Conservation (phyloP, 495 filamentous ascomycete genomes). For the Paragyromitra xinjiangensis region DNA sequence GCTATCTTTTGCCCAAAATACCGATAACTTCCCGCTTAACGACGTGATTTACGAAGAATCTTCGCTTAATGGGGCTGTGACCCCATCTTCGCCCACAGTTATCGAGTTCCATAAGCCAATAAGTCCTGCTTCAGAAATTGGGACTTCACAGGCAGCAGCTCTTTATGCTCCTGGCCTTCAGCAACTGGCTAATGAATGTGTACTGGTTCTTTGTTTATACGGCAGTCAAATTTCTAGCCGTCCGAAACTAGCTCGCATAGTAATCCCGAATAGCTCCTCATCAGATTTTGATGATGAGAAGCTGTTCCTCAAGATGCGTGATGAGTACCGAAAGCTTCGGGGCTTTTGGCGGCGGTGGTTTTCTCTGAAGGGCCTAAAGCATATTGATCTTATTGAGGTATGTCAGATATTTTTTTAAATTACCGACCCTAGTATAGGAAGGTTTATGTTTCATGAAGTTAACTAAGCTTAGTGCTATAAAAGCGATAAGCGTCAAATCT, state of each 20-base stretch:
- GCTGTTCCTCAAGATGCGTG: constrained; percentile 29
- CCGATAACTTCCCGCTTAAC: neutral
- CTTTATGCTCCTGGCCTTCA: constrained; percentile 11
- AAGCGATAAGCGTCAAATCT: constrained; percentile 16
- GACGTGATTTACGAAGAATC: neutral
- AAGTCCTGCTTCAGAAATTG: neutral
- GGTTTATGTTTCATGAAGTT: neutral
- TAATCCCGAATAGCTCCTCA: constrained; percentile 7
- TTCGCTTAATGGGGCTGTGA: neutral
- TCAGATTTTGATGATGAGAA: constrained; percentile 36
- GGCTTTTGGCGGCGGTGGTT: constrained; percentile 38
- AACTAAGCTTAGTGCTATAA: constrained; percentile 10
- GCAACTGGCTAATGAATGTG: constrained; percentile 23
- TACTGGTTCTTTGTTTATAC: constrained; percentile 25
- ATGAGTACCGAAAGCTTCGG: constrained; percentile 29
- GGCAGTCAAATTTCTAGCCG: constrained; percentile 12
- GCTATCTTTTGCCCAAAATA: neutral
- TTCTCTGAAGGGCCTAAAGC: constrained; percentile 37
- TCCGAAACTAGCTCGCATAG: constrained; percentile 33
- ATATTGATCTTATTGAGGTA: constrained; percentile 40
- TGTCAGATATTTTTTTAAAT: neutral
- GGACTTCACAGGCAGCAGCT: neutral
- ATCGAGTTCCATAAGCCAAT: constrained; percentile 23
- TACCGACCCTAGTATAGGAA: neutral
- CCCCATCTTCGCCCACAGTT: constrained; percentile 22